A percentile compares a stretch with the other conserved stretches of the same genome.
phyloP scores from a whole-genome alignment of 73 alveolate genomes.

The Paramecium pentaurelia region DNA sequence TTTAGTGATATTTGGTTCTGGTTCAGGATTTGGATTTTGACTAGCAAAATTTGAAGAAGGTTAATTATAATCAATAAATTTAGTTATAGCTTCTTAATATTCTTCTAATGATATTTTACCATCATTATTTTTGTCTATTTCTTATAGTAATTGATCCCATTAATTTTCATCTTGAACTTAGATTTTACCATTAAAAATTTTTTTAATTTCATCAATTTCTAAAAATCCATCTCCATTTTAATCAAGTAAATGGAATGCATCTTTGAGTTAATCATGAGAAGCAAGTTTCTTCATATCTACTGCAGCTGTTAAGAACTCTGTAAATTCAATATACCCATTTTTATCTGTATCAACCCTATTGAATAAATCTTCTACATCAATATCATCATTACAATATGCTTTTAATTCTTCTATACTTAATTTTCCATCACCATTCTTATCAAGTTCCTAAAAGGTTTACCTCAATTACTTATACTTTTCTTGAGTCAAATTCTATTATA shows the following conservation, averaged over 20 bases:
- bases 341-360: constrained; percentile 67
- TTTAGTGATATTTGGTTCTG: background rate
- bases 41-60: constrained; percentile 10
- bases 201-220: constrained; percentile 66
- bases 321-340: constrained; percentile 71
- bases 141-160: constrained; percentile 2
- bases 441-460: constrained; percentile 52
- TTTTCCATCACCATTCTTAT: constrained; percentile 66
- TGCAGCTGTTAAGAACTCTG: constrained; percentile 73
- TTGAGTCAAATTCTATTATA: constrained; percentile 16
- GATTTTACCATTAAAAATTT: constrained; percentile 55
- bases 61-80: background rate
- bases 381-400: constrained; percentile 12
- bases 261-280: constrained; percentile 55
- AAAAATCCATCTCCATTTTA: constrained; percentile 64
- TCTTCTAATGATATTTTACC: constrained; percentile 37
- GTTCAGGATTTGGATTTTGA: background rate
- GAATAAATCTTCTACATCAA: constrained; percentile 68
- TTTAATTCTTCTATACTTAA: constrained; percentile 54
- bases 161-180: constrained; percentile 6
- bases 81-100: background rate
- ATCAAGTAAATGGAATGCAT: constrained; percentile 60
- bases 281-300: constrained; percentile 51
- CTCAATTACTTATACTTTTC: constrained; percentile 42
- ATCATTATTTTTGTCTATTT: background rate